These are phyloP conservation scores for Fusarium sulawesiense DNA, from an alignment of 2,329 filamentous ascomycete species.

Conservation along the genomic window DNA sequence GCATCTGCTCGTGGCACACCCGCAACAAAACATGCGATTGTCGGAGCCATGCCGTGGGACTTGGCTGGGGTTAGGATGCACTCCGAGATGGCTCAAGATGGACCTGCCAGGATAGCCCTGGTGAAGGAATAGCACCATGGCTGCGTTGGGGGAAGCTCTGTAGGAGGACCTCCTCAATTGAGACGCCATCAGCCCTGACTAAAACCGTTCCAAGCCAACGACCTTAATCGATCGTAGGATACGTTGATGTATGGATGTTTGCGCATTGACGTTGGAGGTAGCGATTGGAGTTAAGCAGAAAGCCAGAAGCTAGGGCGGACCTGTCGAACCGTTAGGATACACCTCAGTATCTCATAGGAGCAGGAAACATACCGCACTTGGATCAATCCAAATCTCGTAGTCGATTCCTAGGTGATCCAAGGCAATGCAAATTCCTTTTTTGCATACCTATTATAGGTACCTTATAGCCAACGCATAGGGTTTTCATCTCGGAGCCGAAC, in stretches of 20 bases:
- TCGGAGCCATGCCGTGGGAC: constrained; percentile 21
- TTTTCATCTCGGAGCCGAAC: not conserved
- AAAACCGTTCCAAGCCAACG: constrained; percentile 1
- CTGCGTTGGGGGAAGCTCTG: constrained; percentile 4
- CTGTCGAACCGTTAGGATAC: constrained; percentile 7
- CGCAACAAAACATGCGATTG: constrained; percentile 20
- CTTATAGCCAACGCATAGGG: not conserved
- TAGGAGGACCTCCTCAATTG: constrained; percentile 5
- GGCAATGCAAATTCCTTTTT: not conserved
- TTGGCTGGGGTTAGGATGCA: constrained; percentile 30
- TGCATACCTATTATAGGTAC: not conserved
- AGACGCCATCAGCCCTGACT: constrained; percentile 8
- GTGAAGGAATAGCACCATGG: constrained; percentile 16
- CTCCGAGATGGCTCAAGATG: constrained; percentile 35
- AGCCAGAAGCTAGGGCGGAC: not conserved
- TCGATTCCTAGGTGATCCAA: not conserved
- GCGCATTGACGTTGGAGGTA: not conserved
- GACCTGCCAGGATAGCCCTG: constrained; percentile 37
- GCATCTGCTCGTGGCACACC: constrained; percentile 19
- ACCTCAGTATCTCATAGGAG: not conserved
- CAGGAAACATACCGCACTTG: not conserved
- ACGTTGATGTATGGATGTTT: not conserved
- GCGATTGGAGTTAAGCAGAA: not conserved
- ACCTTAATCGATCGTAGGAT: not conserved
- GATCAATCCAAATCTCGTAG: not conserved